Conservation (phyloP, 805 yeast species). For the Yarrowia sp. region DNA sequence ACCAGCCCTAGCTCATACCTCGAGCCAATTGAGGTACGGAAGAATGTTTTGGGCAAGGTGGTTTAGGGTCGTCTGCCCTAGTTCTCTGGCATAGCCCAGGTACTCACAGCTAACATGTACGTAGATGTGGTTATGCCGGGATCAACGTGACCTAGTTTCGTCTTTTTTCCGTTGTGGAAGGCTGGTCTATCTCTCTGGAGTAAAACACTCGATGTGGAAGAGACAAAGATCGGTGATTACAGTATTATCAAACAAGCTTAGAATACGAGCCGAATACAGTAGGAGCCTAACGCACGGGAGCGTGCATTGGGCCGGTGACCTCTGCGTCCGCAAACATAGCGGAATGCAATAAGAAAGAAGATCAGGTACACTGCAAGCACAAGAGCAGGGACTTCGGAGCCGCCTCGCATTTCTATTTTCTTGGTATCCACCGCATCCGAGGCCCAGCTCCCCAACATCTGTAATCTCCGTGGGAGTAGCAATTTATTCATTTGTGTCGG, state of each 20-base stretch:
- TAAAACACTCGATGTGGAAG: not conserved
- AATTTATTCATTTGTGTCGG: no score
- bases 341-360: slow-evolving; percentile 11
- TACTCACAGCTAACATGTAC: not conserved
- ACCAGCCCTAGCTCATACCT: no score
- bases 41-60: no score
- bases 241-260: not conserved
- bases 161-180: not conserved
- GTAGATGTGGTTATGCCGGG: not conserved
- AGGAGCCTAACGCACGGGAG: slow-evolving; percentile 3
- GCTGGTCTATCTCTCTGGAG: slow-evolving; percentile 3
- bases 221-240: not conserved
- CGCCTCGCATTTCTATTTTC: no score
- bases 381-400: not conserved
- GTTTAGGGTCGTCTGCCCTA: no score
- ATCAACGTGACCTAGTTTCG: not conserved
- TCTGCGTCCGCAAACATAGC: slow-evolving; percentile 6
- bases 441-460: not conserved
- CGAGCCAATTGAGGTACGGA: no score
- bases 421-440: not conserved
- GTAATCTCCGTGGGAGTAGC: not conserved
- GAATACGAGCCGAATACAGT: slow-evolving; percentile 4
- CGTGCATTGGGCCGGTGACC: slow-evolving; percentile 12
- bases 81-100: not conserved
- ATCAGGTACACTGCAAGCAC: not conserved